These are phyloP conservation scores for Coemansia sp. DNA, from an alignment of 192 early-diverging fungal genomes.

Conservation along the genomic window DNA sequence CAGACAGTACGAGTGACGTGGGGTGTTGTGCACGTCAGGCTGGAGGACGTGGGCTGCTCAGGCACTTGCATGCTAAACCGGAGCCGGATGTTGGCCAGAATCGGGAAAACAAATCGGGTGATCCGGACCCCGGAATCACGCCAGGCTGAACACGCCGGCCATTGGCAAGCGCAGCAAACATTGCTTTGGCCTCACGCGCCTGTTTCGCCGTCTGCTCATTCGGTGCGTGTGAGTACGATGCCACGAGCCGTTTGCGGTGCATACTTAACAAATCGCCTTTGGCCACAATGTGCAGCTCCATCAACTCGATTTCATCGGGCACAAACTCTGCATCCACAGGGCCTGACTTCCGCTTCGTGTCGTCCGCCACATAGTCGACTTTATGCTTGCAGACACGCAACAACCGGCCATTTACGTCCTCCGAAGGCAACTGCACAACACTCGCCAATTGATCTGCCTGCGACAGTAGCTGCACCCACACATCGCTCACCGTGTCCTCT, in stretches of 20 bases:
- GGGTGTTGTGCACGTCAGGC: neutral
- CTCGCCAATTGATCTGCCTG: neutral
- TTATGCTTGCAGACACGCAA: constrained; percentile 36
- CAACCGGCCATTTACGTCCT: constrained; percentile 15
- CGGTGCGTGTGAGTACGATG: neutral
- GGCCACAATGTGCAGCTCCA: neutral
- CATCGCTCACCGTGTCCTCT: neutral
- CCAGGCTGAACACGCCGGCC: neutral
- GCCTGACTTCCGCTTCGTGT: neutral
- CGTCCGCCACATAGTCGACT: constrained; percentile 23
- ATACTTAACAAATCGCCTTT: neutral
- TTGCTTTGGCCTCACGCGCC: neutral
- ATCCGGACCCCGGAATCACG: neutral
- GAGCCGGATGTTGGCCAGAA: constrained; percentile 25
- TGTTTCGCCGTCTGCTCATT: neutral
- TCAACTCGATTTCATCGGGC: neutral
- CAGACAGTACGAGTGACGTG: constrained; percentile 20
- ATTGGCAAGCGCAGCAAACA: neutral
- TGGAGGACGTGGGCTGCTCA: constrained; percentile 4
- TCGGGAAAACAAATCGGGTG: constrained; percentile 25
- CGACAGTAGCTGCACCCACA: constrained; percentile 21
- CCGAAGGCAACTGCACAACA: neutral
- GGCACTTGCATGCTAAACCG: constrained; percentile 5
- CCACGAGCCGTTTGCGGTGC: neutral
- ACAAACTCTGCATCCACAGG: constrained; percentile 10